A percentile compares a stretch with the other conserved stretches of the same genome.
These are phyloP conservation scores for Leccinum huronense DNA, from an alignment of 1,284 basidiomycete genomes.

Conservation along the genomic window DNA sequence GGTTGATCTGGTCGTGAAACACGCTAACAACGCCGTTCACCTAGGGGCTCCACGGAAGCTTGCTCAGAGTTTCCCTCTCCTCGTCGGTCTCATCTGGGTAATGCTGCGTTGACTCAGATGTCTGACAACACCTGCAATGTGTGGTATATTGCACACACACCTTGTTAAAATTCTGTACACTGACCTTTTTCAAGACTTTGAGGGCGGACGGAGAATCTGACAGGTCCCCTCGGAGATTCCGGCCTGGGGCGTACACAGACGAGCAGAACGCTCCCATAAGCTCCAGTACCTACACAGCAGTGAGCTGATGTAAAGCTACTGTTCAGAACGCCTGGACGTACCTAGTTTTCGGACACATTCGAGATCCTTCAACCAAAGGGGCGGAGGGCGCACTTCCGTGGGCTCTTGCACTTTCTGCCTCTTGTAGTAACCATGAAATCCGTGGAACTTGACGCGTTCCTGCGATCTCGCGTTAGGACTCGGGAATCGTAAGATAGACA, in stretches of 20 bases:
- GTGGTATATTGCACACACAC: constrained; percentile 21
- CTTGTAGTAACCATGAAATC: constrained; percentile 12
- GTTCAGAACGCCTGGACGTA: constrained; percentile 13
- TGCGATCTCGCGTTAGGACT: constrained; percentile 12
- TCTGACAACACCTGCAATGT: constrained; percentile 7
- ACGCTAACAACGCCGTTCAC: constrained; percentile 43
- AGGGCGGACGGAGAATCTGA: constrained; percentile 40
- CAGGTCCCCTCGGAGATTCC: constrained; percentile 29
- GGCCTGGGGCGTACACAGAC: constrained; percentile 32
- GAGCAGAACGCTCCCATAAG: constrained; percentile 42
- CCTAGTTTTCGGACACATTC: constrained; percentile 43
- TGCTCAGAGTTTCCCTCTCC: constrained; percentile 42
- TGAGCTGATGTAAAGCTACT: constrained; percentile 6
- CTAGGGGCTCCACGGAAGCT: constrained; percentile 54
- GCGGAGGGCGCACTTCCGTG: constrained; percentile 31
- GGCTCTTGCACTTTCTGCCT: constrained; percentile 16
- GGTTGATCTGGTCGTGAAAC: constrained; percentile 45
- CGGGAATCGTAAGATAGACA: neutral
- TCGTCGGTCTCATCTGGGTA: constrained; percentile 32
- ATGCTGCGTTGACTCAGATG: constrained; percentile 18
- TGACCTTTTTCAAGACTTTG: constrained; percentile 41
- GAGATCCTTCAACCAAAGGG: constrained; percentile 38
- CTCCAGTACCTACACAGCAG: constrained; percentile 38
- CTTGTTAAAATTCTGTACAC: constrained; percentile 30
- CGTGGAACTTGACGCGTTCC: constrained; percentile 15